Evolutionary conservation across 192 early-diverging fungal species (phyloP).

Genomic region (Coemansia sp.): DNA sequence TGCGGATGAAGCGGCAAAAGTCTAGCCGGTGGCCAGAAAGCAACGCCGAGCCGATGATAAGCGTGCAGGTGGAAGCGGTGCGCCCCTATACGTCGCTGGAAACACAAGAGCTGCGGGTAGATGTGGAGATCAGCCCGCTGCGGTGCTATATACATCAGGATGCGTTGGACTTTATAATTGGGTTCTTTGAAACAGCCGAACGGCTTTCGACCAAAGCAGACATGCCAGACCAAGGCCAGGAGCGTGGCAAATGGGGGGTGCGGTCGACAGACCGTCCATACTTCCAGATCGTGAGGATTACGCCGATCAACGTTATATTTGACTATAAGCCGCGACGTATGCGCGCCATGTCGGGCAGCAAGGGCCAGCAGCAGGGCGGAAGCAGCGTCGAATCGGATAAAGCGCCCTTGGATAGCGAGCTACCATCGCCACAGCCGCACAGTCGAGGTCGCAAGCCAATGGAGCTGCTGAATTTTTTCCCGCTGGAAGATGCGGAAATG

Average conservation of each 20-base stretch:
- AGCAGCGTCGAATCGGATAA: neutral
- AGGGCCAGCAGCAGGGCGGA: conserved; percentile 1
- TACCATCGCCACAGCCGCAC: neutral
- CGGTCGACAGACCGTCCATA: conserved; percentile 30
- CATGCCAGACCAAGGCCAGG: neutral
- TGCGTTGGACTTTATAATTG: conserved; percentile 76
- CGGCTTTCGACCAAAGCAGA: conserved; percentile 3
- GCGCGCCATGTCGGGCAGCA: conserved; percentile 54
- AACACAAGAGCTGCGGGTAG: conserved; percentile 45
- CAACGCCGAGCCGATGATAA: conserved; percentile 43
- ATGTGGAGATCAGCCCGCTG: conserved; percentile 73
- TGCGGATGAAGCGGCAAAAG: conserved; percentile 36
- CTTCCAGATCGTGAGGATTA: conserved; percentile 64
- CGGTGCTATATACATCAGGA: conserved; percentile 93
- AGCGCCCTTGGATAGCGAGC: neutral
- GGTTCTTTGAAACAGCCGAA: conserved; percentile 64
- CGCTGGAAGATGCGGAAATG: conserved; percentile 89
- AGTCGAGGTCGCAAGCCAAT: conserved; percentile 19
- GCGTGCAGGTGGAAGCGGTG: conserved; percentile 45
- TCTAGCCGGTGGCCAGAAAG: conserved; percentile 40
- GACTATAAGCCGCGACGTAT: conserved; percentile 98
- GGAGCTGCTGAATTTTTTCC: conserved; percentile 87
- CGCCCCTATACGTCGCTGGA: conserved; percentile 43
- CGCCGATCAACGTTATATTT: conserved; percentile 77
- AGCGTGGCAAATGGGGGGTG: conserved; percentile 10